Conservation (phyloP, 192 early-diverging fungal genomes). For the Jimgerdemannia flammicorona region DNA sequence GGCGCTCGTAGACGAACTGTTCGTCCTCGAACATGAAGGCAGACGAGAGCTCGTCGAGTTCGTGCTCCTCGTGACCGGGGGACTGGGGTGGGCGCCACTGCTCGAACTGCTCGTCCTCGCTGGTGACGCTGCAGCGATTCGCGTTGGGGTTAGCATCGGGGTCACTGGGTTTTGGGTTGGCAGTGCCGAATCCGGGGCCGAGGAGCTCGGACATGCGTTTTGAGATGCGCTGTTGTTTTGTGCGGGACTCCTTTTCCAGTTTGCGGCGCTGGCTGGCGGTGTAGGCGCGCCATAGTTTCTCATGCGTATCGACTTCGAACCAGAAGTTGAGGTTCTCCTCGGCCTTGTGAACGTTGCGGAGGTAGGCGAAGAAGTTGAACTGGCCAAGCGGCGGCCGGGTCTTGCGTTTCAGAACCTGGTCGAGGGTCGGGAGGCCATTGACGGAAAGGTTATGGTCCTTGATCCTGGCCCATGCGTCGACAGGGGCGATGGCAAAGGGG, state of each 20-base stretch:
- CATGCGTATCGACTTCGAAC: constrained; percentile 37
- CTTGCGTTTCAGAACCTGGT: constrained; percentile 24
- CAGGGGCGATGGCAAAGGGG: constrained; percentile 24
- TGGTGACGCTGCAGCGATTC: not conserved
- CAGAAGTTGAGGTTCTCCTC: constrained; percentile 41
- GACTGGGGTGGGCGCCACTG: constrained; percentile 9
- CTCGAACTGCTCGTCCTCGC: not conserved
- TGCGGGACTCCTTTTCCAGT: constrained; percentile 5
- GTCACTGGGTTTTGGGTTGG: not conserved
- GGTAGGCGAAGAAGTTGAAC: constrained; percentile 32
- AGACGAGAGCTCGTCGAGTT: not conserved
- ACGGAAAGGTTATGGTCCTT: constrained; percentile 34
- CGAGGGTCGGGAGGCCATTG: constrained; percentile 34
- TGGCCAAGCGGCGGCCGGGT: constrained; percentile 30
- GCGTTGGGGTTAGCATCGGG: not conserved
- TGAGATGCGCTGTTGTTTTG: not conserved
- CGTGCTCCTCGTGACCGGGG: constrained; percentile 4
- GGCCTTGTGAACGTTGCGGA: constrained; percentile 18
- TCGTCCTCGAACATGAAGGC: not conserved
- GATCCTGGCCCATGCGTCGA: constrained; percentile 33
- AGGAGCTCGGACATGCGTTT: not conserved
- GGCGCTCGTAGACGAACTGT: not conserved
- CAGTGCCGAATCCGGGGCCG: not conserved
- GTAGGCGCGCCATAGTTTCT: constrained; percentile 31
- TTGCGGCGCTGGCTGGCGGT: constrained; percentile 14